Conservation (phyloP, 2,329 filamentous ascomycete species). For the Phaeosphaeria sp. region DNA sequence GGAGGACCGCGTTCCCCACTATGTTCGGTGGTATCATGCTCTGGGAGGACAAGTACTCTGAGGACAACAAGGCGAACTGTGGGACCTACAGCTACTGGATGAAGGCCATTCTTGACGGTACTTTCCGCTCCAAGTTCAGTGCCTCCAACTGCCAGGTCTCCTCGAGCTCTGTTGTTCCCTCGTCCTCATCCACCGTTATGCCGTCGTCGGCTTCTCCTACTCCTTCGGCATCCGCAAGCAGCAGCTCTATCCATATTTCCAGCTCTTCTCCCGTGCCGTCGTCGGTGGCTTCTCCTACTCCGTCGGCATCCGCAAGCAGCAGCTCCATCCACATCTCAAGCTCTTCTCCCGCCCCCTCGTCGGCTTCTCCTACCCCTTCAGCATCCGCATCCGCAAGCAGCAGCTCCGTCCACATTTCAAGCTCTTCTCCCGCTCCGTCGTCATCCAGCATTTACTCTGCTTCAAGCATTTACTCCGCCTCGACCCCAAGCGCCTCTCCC, state of each 20-base stretch:
- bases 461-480: neutral
- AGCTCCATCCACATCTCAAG: neutral
- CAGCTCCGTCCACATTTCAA: neutral
- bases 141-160: constrained; percentile 8
- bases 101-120: constrained; percentile 48
- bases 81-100: constrained; percentile 56
- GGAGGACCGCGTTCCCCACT: constrained; percentile 30
- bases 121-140: constrained; percentile 25
- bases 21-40: constrained; percentile 66
- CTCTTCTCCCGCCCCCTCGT: neutral
- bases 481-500: neutral
- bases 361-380: neutral
- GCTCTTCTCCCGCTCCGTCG: neutral
- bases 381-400: too few species aligned
- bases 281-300: neutral
- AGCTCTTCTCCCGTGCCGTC: neutral
- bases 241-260: neutral
- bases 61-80: constrained; percentile 54
- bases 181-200: neutral
- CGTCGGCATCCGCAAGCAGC: neutral
- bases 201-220: constrained; percentile 3
- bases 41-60: constrained; percentile 62
- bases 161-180: constrained; percentile 6
- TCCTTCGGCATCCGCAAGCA: neutral
- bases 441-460: neutral